phyloP scores from a whole-genome alignment of 495 filamentous ascomycete species.

The Pseudomonodictys pantanalensis region DNA sequence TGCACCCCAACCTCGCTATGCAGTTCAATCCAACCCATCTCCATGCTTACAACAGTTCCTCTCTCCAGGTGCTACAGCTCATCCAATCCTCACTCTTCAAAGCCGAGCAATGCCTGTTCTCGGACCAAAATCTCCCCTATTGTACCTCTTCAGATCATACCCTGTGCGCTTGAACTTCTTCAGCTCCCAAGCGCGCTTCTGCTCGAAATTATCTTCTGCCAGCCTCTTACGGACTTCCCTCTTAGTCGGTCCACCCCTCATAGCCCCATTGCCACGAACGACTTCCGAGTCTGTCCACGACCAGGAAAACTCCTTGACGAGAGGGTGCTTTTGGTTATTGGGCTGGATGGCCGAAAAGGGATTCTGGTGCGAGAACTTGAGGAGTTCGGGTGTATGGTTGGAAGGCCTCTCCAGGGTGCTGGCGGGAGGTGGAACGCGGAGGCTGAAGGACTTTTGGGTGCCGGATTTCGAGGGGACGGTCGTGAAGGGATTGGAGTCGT shows the following conservation, averaged over 20 bases:
- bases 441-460: conserved; percentile 6
- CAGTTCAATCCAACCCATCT: neutral
- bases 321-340: conserved; percentile 16
- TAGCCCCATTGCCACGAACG: conserved; percentile 19
- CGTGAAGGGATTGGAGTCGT: conserved; percentile 21
- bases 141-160: conserved; percentile 35
- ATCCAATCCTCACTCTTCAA: conserved; percentile 3
- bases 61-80: neutral
- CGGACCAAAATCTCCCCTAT: conserved; percentile 38
- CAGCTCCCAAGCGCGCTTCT: conserved; percentile 30
- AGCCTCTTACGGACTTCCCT: conserved; percentile 20
- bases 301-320: conserved; percentile 28
- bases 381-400: conserved; percentile 1
- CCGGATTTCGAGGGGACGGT: conserved; percentile 7
- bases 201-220: conserved; percentile 14
- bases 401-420: neutral
- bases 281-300: conserved; percentile 29
- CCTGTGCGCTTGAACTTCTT: conserved; percentile 38
- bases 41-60: neutral
- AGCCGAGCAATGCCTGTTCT: conserved; percentile 25
- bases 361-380: conserved; percentile 25
- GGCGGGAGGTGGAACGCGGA: neutral
- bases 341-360: conserved; percentile 27
- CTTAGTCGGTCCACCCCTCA: conserved; percentile 9
- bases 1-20: neutral